Conservation (phyloP, 306 rosid genomes). For the Phaseolus lunatus region DNA sequence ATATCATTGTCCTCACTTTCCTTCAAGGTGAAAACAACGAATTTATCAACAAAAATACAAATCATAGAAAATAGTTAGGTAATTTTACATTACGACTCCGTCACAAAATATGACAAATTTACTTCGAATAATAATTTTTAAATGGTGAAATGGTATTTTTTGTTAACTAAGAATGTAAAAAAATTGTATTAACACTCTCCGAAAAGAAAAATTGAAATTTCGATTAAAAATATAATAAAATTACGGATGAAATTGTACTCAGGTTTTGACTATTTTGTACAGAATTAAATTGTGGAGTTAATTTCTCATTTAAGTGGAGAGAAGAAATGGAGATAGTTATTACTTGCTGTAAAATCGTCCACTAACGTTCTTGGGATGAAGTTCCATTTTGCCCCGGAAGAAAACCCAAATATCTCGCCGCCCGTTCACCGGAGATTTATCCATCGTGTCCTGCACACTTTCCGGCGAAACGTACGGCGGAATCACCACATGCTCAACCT, state of each 20-base stretch:
- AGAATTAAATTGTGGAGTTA: background rate
- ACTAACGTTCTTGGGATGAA: slow-evolving; percentile 91
- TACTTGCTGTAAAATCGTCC: slow-evolving; percentile 98
- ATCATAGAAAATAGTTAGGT: too few species aligned
- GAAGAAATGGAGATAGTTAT: slow-evolving; percentile 30
- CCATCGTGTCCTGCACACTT: slow-evolving; percentile 49
- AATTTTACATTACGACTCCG: too few species aligned
- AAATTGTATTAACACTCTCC: too few species aligned
- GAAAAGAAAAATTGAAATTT: too few species aligned
- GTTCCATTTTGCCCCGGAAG: slow-evolving; percentile 97
- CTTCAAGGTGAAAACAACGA: slow-evolving; percentile 54
- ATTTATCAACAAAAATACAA: background rate
- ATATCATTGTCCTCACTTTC: slow-evolving; percentile 78
- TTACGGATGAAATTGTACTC: too few species aligned
- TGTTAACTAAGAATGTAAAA: too few species aligned
- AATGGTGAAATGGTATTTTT: too few species aligned
- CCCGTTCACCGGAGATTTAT: slow-evolving; percentile 53
- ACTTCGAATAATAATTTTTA: background rate
- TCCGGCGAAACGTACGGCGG: slow-evolving; percentile 88
- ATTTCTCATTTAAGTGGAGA: slow-evolving; percentile 28
- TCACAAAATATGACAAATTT: too few species aligned
- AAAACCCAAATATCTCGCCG: slow-evolving; percentile 84
- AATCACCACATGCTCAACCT: slow-evolving; percentile 84
- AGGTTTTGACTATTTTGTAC: background rate
- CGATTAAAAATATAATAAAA: too few species aligned